Evolutionary conservation across 495 filamentous ascomycete species (phyloP).

Genomic region (Neurospora sp.): DNA sequence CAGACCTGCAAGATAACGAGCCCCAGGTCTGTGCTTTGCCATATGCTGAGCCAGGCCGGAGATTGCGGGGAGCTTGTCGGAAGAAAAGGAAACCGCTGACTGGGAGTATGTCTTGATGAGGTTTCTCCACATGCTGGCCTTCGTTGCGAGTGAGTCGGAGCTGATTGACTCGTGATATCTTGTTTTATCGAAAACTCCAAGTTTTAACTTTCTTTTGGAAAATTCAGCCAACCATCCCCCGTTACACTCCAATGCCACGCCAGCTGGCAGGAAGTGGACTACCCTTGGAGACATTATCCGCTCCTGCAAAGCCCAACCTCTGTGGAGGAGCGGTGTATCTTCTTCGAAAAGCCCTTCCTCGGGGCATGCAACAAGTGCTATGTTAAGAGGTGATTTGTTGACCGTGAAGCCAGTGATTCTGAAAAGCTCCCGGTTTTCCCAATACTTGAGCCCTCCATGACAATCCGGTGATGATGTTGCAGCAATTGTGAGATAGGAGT

Average conservation of each 20-base stretch:
- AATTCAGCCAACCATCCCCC: neutral
- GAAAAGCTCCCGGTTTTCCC: neutral
- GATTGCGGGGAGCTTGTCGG: neutral
- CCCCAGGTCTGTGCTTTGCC: neutral
- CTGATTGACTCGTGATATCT: neutral
- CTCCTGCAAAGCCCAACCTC: neutral
- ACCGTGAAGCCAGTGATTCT: neutral
- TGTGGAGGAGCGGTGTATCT: neutral
- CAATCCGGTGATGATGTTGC: slow-evolving; percentile 7
- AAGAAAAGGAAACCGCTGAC: neutral
- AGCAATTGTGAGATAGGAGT: slow-evolving; percentile 9
- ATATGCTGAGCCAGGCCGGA: neutral
- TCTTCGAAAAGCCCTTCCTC: no score
- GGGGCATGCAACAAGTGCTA: neutral
- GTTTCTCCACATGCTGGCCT: neutral
- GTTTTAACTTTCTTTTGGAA: neutral
- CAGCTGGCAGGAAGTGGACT: neutral
- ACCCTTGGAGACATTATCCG: neutral
- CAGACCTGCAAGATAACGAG: neutral
- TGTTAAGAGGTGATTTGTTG: rapidly evolving
- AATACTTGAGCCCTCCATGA: neutral
- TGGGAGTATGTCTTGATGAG: neutral
- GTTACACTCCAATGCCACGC: neutral
- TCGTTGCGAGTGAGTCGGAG: neutral
- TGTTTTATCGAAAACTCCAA: neutral